Conservation (phyloP, 2,329 filamentous ascomycete species). For the Aureobasidium sp. region DNA sequence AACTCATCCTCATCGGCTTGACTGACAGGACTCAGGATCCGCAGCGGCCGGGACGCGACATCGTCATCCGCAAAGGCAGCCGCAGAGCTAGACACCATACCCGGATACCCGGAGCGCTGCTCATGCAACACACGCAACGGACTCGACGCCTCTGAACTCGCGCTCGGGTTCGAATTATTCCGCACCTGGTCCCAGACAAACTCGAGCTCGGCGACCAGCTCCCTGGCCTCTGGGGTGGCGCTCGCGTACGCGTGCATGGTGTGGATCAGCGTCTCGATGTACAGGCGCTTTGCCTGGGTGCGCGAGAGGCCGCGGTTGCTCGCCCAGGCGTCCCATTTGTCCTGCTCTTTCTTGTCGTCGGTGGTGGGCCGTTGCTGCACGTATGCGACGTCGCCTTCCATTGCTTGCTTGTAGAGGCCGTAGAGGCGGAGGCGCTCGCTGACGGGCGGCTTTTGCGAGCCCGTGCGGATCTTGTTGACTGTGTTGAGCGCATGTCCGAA, state of each 20-base stretch:
- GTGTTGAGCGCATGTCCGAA: constrained; percentile 99
- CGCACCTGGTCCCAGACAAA: constrained; percentile 99
- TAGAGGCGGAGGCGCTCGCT: constrained; percentile 83
- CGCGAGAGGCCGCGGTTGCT: constrained; percentile 71
- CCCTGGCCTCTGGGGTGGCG: constrained; percentile 71
- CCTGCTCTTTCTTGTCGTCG: constrained; percentile 27
- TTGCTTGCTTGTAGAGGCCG: constrained; percentile 97
- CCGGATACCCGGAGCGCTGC: constrained; percentile 1
- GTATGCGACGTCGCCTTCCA: constrained; percentile 94
- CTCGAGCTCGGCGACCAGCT: constrained; percentile 88
- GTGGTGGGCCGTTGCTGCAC: constrained; percentile 77
- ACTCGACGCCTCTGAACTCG: constrained; percentile 3
- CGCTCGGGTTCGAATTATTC: constrained; percentile 42
- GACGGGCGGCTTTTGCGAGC: constrained; percentile 78
- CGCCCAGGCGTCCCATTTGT: constrained; percentile 78
- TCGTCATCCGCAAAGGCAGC: constrained; percentile 1
- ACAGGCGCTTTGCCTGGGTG: constrained; percentile 88
- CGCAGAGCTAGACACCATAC: neutral
- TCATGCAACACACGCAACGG: constrained; percentile 10
- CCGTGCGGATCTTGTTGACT: constrained; percentile 94
- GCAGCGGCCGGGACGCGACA: constrained; percentile 20
- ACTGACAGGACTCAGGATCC: constrained; percentile 75
- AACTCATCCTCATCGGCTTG: constrained; percentile 44
- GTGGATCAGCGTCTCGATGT: constrained; percentile 87
- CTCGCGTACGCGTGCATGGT: constrained; percentile 95